phyloP scores from a whole-genome alignment of 1,284 basidiomycete species.

The Polyporus tsugae region DNA sequence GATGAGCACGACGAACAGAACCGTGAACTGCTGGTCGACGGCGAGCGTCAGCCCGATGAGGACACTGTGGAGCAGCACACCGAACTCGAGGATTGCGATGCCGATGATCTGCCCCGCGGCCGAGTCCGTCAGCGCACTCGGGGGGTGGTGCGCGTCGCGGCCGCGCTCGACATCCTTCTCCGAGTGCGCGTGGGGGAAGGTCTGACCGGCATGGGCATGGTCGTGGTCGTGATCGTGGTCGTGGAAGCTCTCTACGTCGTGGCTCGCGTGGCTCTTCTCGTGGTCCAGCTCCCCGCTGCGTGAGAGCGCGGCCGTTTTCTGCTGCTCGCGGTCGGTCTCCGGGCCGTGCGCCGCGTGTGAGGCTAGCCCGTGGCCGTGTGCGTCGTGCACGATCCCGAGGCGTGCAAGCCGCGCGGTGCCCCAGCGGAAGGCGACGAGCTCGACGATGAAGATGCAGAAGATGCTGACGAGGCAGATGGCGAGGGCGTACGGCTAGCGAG shows the following conservation, averaged over 20 bases:
- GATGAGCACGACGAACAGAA: slow-evolving; percentile 90
- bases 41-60: slow-evolving; percentile 96
- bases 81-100: slow-evolving; percentile 89
- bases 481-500: slow-evolving; percentile 75
- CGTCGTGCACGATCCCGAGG: slow-evolving; percentile 63
- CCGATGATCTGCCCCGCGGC: slow-evolving; percentile 84
- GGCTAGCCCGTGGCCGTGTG: slow-evolving; percentile 71
- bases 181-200: slow-evolving; percentile 30
- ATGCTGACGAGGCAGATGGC: slow-evolving; percentile 84
- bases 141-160: slow-evolving; percentile 25
- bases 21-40: slow-evolving; percentile 81
- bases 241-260: not conserved
- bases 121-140: slow-evolving; percentile 45
- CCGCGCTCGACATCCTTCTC: slow-evolving; percentile 17
- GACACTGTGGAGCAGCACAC: slow-evolving; percentile 89
- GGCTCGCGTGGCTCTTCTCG: not conserved
- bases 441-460: slow-evolving; percentile 85
- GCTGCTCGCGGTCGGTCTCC: slow-evolving; percentile 46
- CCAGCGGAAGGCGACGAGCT: slow-evolving; percentile 86
- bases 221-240: slow-evolving; percentile 8
- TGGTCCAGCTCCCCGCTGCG: not conserved
- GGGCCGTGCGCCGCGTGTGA: slow-evolving; percentile 78
- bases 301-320: not conserved
- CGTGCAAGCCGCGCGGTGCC: slow-evolving; percentile 70
- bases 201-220: not conserved